Conservation (phyloP, 257 asterid species). For the Craterostigma plantagineum region DNA sequence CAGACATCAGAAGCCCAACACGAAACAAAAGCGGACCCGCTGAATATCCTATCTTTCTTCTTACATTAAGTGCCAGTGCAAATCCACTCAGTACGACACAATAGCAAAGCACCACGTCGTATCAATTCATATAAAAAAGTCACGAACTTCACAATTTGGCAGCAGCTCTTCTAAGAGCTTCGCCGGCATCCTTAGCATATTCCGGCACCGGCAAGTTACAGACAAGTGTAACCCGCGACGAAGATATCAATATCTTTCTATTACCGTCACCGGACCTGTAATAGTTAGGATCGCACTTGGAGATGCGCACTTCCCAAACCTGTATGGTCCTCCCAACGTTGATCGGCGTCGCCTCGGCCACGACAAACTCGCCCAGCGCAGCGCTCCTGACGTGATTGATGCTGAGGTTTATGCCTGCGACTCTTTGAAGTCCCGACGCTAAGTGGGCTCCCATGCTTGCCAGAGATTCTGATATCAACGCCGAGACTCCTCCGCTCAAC, state of each 20-base stretch:
- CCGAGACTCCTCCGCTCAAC: constrained; percentile 42
- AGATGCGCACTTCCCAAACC: constrained; percentile 65
- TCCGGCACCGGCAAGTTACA: constrained; percentile 55
- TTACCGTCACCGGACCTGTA: constrained; percentile 6
- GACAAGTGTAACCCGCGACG: constrained; percentile 64
- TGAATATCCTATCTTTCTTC: too few species aligned
- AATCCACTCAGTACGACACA: too few species aligned
- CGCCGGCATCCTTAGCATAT: constrained; percentile 28
- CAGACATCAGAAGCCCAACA: too few species aligned
- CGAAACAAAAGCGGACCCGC: too few species aligned
- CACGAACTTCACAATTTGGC: constrained; percentile 30
- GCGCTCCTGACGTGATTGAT: constrained; percentile 53
- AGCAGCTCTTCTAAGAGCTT: constrained; percentile 27
- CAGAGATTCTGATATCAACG: constrained; percentile 31
- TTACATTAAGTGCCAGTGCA: too few species aligned
- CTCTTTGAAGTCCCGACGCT: constrained; percentile 30
- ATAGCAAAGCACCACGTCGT: too few species aligned
- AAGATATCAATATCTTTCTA: constrained; percentile 27
- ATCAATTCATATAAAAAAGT: too few species aligned
- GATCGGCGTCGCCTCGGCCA: constrained; percentile 59
- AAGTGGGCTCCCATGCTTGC: constrained; percentile 49
- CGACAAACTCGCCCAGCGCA: constrained; percentile 42
- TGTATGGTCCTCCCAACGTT: constrained; percentile 44
- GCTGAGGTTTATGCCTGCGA: constrained; percentile 38
- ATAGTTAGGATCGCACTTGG: not conserved